A percentile compares a stretch with the other conserved stretches of the same genome.
phyloP scores from a whole-genome alignment of 169 alveolate genomes.

The Neospora caninum region DNA sequence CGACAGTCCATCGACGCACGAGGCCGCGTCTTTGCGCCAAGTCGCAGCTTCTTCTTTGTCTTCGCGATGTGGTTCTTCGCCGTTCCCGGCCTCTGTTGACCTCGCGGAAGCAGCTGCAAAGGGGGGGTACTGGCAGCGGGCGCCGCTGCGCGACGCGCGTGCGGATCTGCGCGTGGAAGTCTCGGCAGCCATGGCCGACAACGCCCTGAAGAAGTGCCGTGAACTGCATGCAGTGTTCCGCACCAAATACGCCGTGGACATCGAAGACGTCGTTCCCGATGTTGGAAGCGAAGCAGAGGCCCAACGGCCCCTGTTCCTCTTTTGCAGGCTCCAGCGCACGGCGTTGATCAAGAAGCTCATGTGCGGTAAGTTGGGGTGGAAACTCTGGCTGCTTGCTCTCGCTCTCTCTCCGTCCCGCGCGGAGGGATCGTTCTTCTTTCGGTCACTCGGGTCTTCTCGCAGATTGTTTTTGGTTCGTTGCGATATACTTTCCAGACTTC shows the following conservation, averaged over 20 bases:
- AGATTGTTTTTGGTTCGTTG: no score
- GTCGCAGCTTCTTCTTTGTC: no score
- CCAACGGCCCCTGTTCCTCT: slow-evolving; percentile 1
- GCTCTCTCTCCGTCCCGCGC: background rate
- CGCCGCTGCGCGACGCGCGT: background rate
- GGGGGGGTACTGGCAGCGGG: background rate
- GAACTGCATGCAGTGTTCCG: slow-evolving; percentile 50
- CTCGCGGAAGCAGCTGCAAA: slow-evolving; percentile 10
- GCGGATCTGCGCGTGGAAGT: slow-evolving; percentile 29
- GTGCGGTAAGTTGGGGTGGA: slow-evolving; percentile 38
- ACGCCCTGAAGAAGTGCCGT: slow-evolving; percentile 7
- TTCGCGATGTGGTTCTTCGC: background rate
- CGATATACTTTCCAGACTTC: no score
- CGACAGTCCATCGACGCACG: no score
- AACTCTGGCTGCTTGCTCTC: background rate
- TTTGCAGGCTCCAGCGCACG: background rate
- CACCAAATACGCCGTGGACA: slow-evolving; percentile 15
- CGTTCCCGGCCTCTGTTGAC: background rate
- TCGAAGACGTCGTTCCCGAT: background rate
- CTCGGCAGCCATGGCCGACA: slow-evolving; percentile 28
- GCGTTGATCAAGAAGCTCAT: slow-evolving; percentile 33
- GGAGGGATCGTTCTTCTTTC: no score
- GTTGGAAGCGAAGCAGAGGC: background rate
- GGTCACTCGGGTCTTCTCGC: no score
- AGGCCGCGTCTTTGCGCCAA: no score